Conservation (phyloP, 225 moss, liverwort and hornwort species). For the Takakia lepidozioides region DNA sequence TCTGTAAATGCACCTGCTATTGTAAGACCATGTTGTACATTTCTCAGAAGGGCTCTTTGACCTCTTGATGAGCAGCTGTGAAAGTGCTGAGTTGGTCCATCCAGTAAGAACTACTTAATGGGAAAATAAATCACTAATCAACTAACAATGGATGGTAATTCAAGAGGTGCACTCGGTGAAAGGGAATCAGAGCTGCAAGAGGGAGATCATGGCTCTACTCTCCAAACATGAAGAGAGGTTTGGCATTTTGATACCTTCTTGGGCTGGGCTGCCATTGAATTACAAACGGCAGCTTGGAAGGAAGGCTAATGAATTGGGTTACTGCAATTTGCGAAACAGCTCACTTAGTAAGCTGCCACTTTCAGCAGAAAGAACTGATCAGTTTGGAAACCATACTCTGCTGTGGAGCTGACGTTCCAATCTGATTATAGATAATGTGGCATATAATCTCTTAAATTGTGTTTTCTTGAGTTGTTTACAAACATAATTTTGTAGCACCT, state of each 20-base stretch:
- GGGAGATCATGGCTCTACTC: slow-evolving; percentile 16
- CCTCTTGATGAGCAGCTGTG: no score
- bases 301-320: slow-evolving; percentile 12
- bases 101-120: no score
- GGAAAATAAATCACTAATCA: slow-evolving; percentile 16
- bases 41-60: no score
- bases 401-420: no score
- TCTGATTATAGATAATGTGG: no score
- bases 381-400: no score
- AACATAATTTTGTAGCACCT: no score
- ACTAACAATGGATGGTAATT: slow-evolving; percentile 19
- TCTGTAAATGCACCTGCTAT: no score
- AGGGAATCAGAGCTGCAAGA: slow-evolving; percentile 26
- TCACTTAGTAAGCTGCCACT: slow-evolving; percentile 25
- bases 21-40: no score
- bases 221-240: slow-evolving; percentile 19
- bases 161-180: slow-evolving; percentile 28
- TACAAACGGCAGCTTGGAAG: slow-evolving; percentile 11
- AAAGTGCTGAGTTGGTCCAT: no score
- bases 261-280: slow-evolving; percentile 15
- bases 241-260: slow-evolving; percentile 14
- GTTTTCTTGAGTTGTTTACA: no score
- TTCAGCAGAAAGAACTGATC: slow-evolving; percentile 9
- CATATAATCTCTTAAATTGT: no score
- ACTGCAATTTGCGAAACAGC: slow-evolving; percentile 16